Evolutionary conservation across 495 filamentous ascomycete species (phyloP), one percentile per base, ranked within the genome.

Genomic region (Aspergillus wentii): DNA sequence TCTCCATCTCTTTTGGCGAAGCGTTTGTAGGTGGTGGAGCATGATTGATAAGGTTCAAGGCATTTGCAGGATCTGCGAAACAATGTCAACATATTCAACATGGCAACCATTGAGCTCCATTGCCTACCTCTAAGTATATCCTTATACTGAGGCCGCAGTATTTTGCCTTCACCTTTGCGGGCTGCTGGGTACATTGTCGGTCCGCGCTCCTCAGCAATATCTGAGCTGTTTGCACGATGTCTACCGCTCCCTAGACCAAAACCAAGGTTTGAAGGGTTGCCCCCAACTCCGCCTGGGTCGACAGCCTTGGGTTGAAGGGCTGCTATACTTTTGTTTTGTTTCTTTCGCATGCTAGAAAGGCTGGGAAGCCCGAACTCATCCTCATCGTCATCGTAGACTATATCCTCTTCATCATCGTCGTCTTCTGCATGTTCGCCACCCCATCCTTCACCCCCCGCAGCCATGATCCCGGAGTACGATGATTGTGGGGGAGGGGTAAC

Each of bases 291-390:
- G 17, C 74, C 75, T 25, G 72, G 66, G 42, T 74, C 71, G 8
- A 50, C 37, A 16, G 53, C 56, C 34, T 75, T 68, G 8, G 51
- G 36, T 48, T 70, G 71, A n/a, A 52, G 53, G 23, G 62, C 43
- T 14, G 64, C 67, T 40, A 69, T 59, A 33, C 67, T 71, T 43
- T 73, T 73, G 43, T 66, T 69, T 28, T 74, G 74, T 51, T 85
- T 84, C 45, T 82, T 69, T 45, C 87, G 78, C 85, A 90, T 90
- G 51, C 82, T 94, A 11, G 87, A 79, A 48, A 96, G 75, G 51
- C 88, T 95, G 9, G 89, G 89, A 19, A 96, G 72, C 6, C 89
- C 89, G 59, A 96, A 96, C 51, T 96, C 89, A 62, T 96, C 89
- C 46, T 91, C 89, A 49, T 94, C 89, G 44, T 88, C 84, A 48